Base-by-base conservation (phyloP, 1,284 basidiomycete genomes). In the Mixia osmundae region DNA sequence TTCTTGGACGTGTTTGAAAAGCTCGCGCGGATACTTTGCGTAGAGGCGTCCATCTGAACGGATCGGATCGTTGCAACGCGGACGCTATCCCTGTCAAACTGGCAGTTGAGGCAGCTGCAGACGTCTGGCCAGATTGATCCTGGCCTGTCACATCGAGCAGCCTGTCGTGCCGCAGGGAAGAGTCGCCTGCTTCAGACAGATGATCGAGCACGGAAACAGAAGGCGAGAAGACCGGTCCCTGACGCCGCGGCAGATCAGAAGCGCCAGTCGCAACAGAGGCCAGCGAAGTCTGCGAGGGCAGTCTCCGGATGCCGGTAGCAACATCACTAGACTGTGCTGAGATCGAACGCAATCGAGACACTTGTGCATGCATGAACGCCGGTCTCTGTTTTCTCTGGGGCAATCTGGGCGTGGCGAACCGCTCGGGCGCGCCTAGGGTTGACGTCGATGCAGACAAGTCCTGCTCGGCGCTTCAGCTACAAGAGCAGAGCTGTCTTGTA, bases 1-100 rank as follows among this genome's bases (percentile, higher is more conserved):
- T 38, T 33, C 30, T 35, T 8, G 38, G 26, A 5, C 24, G 32
- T 4, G 46, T 32, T 23, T 50, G 46, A 61, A 64, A 39, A 62
- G 65, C 14, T 59, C 61, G 39, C 53, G 66, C 27, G 57, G 62
- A 56, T 61, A 82, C 44, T 67, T 57, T 41, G 62, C 69, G 68
- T 30, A 91, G 58, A n/a, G 67, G 62, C 1, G 75, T 71, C 78
- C 78, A 85, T 35, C 64, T 65, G 53, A 85, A 76, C 7, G 73
- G 69, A 35, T 76, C 69, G 63, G 61, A 21, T 52, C 40, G 12
- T 42, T 49, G 38, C 44, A 39, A n/a, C 24, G 33, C 33, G 14
- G 25, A 20, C 5, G 33, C 33, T n/a, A 30, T 54, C 47, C n/a
- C 49, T 47, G 23, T 48, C 36, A 25, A 27, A 20, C 19, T 35